phyloP scores from a whole-genome alignment of 805 yeast species.

The Sugiyamaella marilandica region DNA sequence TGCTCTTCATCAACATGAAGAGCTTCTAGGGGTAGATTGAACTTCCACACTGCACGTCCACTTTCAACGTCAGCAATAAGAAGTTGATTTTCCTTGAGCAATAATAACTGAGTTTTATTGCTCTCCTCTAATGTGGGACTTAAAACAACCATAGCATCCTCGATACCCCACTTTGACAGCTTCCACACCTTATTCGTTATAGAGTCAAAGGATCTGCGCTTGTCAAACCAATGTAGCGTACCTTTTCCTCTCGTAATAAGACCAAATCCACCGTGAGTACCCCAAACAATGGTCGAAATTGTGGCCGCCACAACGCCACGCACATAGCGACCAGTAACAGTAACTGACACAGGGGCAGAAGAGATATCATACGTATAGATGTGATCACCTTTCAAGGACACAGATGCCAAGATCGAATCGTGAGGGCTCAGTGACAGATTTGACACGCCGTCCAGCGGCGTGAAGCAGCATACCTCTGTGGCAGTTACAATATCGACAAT shows the following conservation, averaged over 20 bases:
- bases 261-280: conserved; percentile 43
- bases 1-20: background rate
- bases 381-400: conserved; percentile 55
- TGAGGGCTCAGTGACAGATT: conserved; percentile 56
- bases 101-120: conserved; percentile 1
- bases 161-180: conserved; percentile 22
- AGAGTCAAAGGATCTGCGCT: conserved; percentile 18
- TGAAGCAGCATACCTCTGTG: conserved; percentile 40
- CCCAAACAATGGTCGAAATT: conserved; percentile 52
- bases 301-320: conserved; percentile 61
- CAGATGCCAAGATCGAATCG: conserved; percentile 52
- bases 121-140: background rate
- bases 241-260: conserved; percentile 52
- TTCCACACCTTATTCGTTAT: conserved; percentile 22
- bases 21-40: conserved; percentile 37
- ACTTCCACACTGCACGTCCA: conserved; percentile 33
- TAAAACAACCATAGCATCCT: conserved; percentile 9
- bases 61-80: conserved; percentile 15
- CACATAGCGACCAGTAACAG: conserved; percentile 51
- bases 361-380: conserved; percentile 62
- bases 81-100: conserved; percentile 15
- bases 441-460: conserved; percentile 61
- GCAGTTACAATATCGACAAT: conserved; percentile 45
- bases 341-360: conserved; percentile 45
- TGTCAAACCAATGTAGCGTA: conserved; percentile 57